phyloP scores from a whole-genome alignment of 176 grass and related monocot genomes.

The Puccinellia tenuiflora region DNA sequence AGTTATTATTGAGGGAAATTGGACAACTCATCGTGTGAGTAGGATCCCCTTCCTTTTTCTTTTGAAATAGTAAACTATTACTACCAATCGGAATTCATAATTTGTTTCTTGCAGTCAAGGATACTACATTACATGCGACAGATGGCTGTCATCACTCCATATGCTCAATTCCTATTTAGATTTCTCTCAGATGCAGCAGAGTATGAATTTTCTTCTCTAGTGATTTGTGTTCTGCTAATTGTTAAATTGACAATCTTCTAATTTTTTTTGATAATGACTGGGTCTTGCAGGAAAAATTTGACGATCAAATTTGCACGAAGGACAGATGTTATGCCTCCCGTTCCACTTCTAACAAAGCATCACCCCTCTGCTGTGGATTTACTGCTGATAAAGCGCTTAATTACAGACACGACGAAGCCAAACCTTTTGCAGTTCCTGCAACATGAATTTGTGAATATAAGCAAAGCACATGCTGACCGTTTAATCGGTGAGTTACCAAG shows the following conservation, averaged over 20 bases:
- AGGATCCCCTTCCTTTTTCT: background rate
- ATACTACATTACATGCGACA: conserved; percentile 97
- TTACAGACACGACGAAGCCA: conserved; percentile 84
- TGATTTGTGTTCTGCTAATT: conserved; percentile 19
- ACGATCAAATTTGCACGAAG: conserved; percentile 80
- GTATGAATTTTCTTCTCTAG: conserved; percentile 42
- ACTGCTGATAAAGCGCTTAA: conserved; percentile 87
- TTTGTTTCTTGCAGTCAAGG: conserved; percentile 68
- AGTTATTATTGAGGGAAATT: conserved; percentile 98
- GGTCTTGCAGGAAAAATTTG: conserved; percentile 75
- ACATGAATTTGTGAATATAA: conserved; percentile 97
- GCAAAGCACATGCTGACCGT: conserved; percentile 79
- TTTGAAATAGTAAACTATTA: conserved; percentile 6
- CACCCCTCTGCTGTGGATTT: conserved; percentile 96
- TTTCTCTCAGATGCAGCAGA: conserved; percentile 75
- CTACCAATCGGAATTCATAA: background rate
- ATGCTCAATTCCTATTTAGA: conserved; percentile 87
- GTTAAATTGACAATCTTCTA: conserved; percentile 5
- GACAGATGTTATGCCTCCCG: conserved; percentile 90
- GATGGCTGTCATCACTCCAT: conserved; percentile 99
- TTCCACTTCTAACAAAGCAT: conserved; percentile 87
- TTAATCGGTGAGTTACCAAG: conserved; percentile 80
- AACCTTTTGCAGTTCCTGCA: conserved; percentile 95
- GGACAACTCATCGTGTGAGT: conserved; percentile 93
- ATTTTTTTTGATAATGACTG: conserved; percentile 8